These are phyloP conservation scores for Metarhizium anisopliae DNA, from an alignment of 2,329 filamentous ascomycete species.

Conservation along the genomic window DNA sequence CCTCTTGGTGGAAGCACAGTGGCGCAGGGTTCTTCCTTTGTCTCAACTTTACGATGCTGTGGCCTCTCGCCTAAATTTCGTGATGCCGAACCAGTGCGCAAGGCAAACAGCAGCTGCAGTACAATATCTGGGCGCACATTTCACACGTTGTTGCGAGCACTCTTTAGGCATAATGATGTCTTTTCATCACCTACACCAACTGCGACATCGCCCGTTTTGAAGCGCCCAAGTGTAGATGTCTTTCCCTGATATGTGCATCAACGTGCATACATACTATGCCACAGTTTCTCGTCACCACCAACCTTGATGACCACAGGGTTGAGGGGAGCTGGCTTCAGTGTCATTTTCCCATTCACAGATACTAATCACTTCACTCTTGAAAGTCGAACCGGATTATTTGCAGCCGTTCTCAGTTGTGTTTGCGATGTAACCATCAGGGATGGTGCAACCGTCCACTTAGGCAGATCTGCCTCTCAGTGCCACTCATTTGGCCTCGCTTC, in stretches of 20 bases:
- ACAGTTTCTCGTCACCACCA: neutral
- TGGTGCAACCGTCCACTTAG: slow-evolving; percentile 7
- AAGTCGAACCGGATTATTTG: slow-evolving; percentile 11
- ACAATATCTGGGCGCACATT: too few relatives aligned
- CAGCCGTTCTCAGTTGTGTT: slow-evolving; percentile 3
- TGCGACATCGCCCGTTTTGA: too few relatives aligned
- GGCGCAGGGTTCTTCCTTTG: neutral
- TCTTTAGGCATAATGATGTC: too few relatives aligned
- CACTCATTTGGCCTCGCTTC: slow-evolving; percentile 6
- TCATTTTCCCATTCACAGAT: neutral
- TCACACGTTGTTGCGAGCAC: too few relatives aligned
- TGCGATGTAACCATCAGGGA: slow-evolving; percentile 18
- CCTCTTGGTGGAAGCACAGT: neutral
- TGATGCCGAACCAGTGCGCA: neutral
- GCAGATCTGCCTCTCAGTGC: slow-evolving; percentile 11
- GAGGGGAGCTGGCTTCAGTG: neutral
- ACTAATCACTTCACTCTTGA: neutral
- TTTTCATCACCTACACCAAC: too few relatives aligned
- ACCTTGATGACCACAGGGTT: neutral
- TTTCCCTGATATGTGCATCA: too few relatives aligned
- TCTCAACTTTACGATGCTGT: neutral
- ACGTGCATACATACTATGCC: neutral
- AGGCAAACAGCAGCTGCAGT: neutral
- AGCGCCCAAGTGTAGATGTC: too few relatives aligned
- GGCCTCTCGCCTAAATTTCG: slow-evolving; percentile 1